Evolutionary conservation across 805 yeast genomes (phyloP).

Genomic region (Trichomonascus vanleenenianus): DNA sequence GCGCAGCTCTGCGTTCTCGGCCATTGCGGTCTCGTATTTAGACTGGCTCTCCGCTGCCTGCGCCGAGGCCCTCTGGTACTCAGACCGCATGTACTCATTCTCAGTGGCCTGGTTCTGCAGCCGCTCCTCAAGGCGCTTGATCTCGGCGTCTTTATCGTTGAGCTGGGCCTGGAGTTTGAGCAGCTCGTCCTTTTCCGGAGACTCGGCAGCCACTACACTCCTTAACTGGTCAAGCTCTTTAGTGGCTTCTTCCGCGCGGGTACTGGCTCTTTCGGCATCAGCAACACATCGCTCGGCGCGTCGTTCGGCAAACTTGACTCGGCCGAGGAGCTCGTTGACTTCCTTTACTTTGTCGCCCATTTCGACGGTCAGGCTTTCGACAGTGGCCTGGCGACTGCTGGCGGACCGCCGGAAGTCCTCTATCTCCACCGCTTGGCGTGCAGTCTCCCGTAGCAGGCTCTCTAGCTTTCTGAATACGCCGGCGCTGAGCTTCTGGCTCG

Average conservation of each 20-base stretch:
- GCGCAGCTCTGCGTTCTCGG: constrained; percentile 17
- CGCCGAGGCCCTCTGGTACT: constrained; percentile 23
- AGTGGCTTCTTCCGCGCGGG: constrained; percentile 25
- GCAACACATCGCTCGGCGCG: constrained; percentile 19
- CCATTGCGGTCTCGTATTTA: constrained; percentile 24
- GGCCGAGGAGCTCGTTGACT: constrained; percentile 30
- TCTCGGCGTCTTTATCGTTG: constrained; percentile 39
- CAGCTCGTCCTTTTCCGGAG: constrained; percentile 21
- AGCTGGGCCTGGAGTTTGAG: constrained; percentile 35
- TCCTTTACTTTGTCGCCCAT: constrained; percentile 40
- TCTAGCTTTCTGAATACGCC: constrained; percentile 42
- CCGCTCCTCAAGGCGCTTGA: constrained; percentile 37
- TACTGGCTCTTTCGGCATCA: constrained; percentile 17
- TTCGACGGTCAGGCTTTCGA: constrained; percentile 37
- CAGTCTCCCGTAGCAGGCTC: constrained; percentile 37
- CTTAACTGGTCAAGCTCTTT: constrained; percentile 25
- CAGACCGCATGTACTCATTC: constrained; percentile 42
- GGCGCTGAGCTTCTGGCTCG: constrained; percentile 34
- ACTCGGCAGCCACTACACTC: constrained; percentile 19
- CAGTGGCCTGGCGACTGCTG: constrained; percentile 35
- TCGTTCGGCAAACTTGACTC: constrained; percentile 18
- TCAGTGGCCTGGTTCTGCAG: constrained; percentile 48
- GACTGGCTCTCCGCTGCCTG: constrained; percentile 25
- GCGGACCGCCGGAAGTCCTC: constrained; percentile 37
- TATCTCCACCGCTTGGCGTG: constrained; percentile 40